Evolutionary conservation across 441 rosid genomes (phyloP).

Genomic region (Eutrema salsugineum): DNA sequence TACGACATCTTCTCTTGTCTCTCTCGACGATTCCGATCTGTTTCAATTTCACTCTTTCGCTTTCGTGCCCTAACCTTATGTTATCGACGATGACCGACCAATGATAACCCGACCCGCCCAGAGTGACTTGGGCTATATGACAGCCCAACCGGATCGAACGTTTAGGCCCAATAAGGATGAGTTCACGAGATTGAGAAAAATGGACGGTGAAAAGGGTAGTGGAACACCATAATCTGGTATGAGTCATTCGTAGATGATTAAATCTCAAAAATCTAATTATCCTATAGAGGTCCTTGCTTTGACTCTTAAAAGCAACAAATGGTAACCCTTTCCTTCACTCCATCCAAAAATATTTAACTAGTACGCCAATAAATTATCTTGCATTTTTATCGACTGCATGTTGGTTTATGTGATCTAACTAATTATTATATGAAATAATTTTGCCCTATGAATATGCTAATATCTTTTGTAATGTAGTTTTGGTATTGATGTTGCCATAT

Average conservation of each 20-base stretch:
- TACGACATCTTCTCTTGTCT: slow-evolving; percentile 49
- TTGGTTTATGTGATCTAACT: not conserved
- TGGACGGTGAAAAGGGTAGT: not conserved
- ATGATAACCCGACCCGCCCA: not conserved
- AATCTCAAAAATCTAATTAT: slow-evolving; percentile 6
- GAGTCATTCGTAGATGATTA: not conserved
- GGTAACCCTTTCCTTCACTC: not conserved
- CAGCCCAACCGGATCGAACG: not conserved
- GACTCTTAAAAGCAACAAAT: not conserved
- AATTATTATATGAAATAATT: not conserved
- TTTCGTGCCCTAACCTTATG: not conserved
- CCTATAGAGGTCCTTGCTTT: slow-evolving; percentile 18
- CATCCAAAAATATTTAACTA: not conserved
- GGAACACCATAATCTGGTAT: not conserved
- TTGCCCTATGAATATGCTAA: not conserved
- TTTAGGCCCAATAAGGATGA: slow-evolving; percentile 8
- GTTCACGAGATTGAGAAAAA: not conserved
- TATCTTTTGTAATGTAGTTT: not conserved
- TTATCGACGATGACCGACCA: slow-evolving; percentile 4
- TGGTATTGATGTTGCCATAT: not conserved
- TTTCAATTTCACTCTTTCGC: not conserved
- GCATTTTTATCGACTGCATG: not conserved
- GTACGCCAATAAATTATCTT: not conserved
- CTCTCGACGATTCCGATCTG: slow-evolving; percentile 6
- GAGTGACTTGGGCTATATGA: not conserved